Evolutionary conservation across 1,284 basidiomycete genomes (phyloP).

Genomic region (Pyrrhoderma lamaoense): DNA sequence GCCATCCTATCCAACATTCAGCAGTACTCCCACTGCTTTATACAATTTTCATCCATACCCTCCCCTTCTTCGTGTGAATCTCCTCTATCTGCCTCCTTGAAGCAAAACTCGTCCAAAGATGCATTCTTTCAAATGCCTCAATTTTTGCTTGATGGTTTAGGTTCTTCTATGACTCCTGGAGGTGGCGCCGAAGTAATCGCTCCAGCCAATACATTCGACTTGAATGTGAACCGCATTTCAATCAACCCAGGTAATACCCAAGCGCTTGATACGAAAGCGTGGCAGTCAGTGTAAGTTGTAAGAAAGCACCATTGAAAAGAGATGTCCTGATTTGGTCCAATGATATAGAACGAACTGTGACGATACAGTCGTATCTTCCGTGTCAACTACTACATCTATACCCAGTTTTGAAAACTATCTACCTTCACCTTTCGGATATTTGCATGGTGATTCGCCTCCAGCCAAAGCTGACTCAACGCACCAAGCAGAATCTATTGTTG

Average conservation of each 20-base stretch:
- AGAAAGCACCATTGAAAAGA: neutral
- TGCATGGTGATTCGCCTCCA: neutral
- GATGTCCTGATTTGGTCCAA: too few species aligned
- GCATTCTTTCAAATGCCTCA: constrained; percentile 54
- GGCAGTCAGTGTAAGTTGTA: constrained; percentile 11
- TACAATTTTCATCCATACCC: neutral
- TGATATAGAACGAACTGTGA: too few species aligned
- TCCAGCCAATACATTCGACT: constrained; percentile 25
- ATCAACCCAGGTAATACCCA: neutral
- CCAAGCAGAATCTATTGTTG: neutral
- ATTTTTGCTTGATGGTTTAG: constrained; percentile 49
- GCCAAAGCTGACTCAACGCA: neutral
- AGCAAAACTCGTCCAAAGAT: neutral
- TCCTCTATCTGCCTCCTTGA: neutral
- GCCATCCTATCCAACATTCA: neutral
- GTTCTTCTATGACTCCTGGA: constrained; percentile 51
- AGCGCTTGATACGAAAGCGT: neutral
- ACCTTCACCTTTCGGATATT: constrained; percentile 10
- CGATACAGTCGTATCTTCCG: too few species aligned
- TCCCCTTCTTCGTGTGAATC: neutral
- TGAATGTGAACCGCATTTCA: constrained; percentile 24
- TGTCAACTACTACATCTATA: too few species aligned
- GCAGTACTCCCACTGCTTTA: too few species aligned
- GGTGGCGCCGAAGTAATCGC: constrained; percentile 63
- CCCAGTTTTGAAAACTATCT: too few species aligned